A percentile compares a stretch with the other conserved stretches of the same genome.
Evolutionary conservation across 345 rosid genomes (phyloP).

Genomic region (Heritiera littoralis): DNA sequence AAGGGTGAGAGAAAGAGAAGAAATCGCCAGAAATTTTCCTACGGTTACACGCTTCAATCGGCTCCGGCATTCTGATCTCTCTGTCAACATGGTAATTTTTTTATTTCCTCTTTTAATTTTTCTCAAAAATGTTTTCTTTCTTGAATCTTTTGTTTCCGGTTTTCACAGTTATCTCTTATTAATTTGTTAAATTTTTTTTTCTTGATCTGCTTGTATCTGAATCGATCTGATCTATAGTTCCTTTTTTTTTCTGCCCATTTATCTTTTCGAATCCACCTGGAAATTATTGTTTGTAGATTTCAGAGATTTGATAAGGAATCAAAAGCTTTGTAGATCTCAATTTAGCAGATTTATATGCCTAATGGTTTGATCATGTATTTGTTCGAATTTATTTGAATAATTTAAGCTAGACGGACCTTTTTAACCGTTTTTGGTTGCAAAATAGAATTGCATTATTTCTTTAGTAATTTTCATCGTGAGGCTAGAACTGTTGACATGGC

Average conservation of each 20-base stretch:
- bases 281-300: not conserved
- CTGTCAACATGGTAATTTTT: constrained; percentile 39
- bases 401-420: not conserved
- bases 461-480: not conserved
- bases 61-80: constrained; percentile 30
- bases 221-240: not conserved
- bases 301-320: not conserved
- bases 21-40: constrained; percentile 2
- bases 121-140: too few relatives aligned
- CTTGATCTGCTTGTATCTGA: not conserved
- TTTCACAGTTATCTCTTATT: constrained; percentile 7
- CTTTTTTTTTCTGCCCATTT: not conserved
- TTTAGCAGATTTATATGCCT: not conserved
- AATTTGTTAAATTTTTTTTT: not conserved
- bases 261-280: not conserved
- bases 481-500: not conserved
- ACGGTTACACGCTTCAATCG: constrained; percentile 17
- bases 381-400: not conserved
- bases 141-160: not conserved
- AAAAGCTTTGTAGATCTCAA: not conserved
- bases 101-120: not conserved
- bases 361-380: not conserved
- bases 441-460: not conserved
- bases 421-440: not conserved
- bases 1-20: not conserved